Base-by-base conservation (phyloP, 2,329 filamentous ascomycete species). In the Beauveria medogensis region DNA sequence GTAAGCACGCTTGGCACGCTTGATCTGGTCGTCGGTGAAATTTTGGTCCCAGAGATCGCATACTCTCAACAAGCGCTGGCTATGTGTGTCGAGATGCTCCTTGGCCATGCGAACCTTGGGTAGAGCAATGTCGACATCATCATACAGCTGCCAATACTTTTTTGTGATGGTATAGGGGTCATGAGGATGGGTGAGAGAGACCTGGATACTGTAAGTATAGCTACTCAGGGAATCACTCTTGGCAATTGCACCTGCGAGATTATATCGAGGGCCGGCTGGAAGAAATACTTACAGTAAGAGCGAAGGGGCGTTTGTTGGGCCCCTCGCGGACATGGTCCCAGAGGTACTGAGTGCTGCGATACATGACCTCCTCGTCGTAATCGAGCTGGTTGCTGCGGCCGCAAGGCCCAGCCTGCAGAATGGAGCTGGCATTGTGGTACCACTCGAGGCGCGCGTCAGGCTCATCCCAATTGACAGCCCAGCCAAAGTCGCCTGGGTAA, bases 361-460 rank as follows among this genome's bases (percentile, higher is more conserved):
- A 93, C 86, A 97, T 93, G 72, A 96, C 91, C 75, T 97, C 92
- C 76, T 96, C 92, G 69, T 97, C 92, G 68, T 93, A 97, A 73
- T 97, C 92, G 57, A 97, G 82, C 79, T 97, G 92, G 77, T 97
- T 97, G 75, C 91, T 96, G 66, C 92, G 85, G 46, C 95, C 88
- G 68, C 92, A 96, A 34, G 88, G 85, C 10, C 92, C 92, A 0
- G 92, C 92, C 73, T 97, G 91, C 69, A 93, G 79, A 67, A 97
- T 93, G 7, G 92, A 96, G 69, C 90, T 92, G 75, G 92, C 92
- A 73, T 97, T 96, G 80, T 97, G 92, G 72, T 94, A 97, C 90
- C 92, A 97, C 75, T 97, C 92, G 47, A 93, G 85, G 51, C 92
- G 84, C 46, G 85, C 86, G 40, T 92, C 87, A 12, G 92, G 92